A percentile compares a stretch with the other conserved stretches of the same genome.
Evolutionary conservation across 306 rosid species (phyloP).

Genomic region (Dicorynia guianensis): DNA sequence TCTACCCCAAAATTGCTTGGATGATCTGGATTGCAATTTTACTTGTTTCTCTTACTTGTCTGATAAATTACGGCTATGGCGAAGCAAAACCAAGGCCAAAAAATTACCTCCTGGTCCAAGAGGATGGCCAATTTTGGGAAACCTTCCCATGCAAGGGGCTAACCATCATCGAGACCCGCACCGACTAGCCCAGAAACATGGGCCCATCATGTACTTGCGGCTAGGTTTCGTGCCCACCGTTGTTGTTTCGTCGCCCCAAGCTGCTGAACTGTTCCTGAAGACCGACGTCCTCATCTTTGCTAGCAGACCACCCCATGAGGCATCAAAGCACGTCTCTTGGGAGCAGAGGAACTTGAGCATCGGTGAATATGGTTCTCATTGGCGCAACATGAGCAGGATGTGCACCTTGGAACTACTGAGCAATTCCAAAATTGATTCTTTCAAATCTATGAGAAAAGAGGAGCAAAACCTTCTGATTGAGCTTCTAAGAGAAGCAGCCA

Average conservation of each 20-base stretch:
- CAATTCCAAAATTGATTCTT: constrained; percentile 50
- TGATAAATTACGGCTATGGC: constrained; percentile 41
- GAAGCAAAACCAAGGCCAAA: constrained; percentile 38
- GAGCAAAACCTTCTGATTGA: constrained; percentile 55
- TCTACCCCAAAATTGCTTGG: constrained; percentile 28
- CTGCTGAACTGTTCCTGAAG: constrained; percentile 72
- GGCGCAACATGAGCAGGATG: constrained; percentile 77
- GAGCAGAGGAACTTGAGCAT: constrained; percentile 56
- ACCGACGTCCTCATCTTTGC: constrained; percentile 71
- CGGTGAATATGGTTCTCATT: constrained; percentile 61
- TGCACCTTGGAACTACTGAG: constrained; percentile 71
- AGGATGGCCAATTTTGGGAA: constrained; percentile 70
- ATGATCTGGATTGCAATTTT: constrained; percentile 45
- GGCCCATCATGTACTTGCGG: constrained; percentile 66
- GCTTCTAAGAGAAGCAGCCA: constrained; percentile 45
- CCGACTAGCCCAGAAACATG: constrained; percentile 58
- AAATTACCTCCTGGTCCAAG: constrained; percentile 76
- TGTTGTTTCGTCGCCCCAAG: constrained; percentile 73
- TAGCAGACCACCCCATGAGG: constrained; percentile 56
- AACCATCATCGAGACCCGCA: constrained; percentile 60
- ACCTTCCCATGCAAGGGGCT: constrained; percentile 60
- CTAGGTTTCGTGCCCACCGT: constrained; percentile 63
- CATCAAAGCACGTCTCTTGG: constrained; percentile 50
- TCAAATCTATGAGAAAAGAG: constrained; percentile 60
- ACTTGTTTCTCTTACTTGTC: constrained; percentile 42